Evolutionary conservation across 2,329 filamentous ascomycete genomes (phyloP).

Genomic region (Talaromyces sp.): DNA sequence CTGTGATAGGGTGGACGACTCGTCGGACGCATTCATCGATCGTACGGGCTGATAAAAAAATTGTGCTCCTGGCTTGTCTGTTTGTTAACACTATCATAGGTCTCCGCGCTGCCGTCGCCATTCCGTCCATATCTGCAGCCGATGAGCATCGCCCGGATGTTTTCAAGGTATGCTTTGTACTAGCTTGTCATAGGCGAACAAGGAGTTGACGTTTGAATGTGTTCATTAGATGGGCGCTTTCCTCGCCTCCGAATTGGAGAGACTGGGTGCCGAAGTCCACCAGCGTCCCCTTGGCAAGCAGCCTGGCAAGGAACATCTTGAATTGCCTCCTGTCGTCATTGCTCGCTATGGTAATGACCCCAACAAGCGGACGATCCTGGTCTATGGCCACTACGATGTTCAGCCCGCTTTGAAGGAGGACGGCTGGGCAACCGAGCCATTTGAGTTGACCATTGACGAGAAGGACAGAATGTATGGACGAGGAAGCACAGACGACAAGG

Average conservation of each 20-base stretch:
- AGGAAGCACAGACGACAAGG: slow-evolving; percentile 96
- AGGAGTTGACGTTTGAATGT: neutral
- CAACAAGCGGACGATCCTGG: slow-evolving; percentile 88
- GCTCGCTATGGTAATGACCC: slow-evolving; percentile 88
- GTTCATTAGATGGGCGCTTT: slow-evolving; percentile 74
- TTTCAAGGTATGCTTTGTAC: slow-evolving; percentile 55
- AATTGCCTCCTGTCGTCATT: slow-evolving; percentile 87
- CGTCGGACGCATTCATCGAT: slow-evolving; percentile 78
- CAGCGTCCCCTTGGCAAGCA: slow-evolving; percentile 85
- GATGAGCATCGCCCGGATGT: slow-evolving; percentile 86
- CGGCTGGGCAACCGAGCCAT: slow-evolving; percentile 93
- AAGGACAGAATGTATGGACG: slow-evolving; percentile 95
- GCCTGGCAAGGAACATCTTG: slow-evolving; percentile 80
- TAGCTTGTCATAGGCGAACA: no score
- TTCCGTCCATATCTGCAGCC: slow-evolving; percentile 91
- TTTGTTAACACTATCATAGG: slow-evolving; percentile 25
- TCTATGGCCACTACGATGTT: slow-evolving; percentile 98
- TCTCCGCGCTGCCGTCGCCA: slow-evolving; percentile 85
- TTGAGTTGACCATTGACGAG: slow-evolving; percentile 78
- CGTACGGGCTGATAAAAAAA: slow-evolving; percentile 43
- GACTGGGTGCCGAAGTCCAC: slow-evolving; percentile 81
- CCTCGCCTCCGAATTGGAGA: slow-evolving; percentile 74
- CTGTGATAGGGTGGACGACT: slow-evolving; percentile 58
- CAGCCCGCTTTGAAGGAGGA: slow-evolving; percentile 91
- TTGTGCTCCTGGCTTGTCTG: neutral